phyloP scores from a whole-genome alignment of 768 basidiomycete species.

The Chlorophyllum brunneum region DNA sequence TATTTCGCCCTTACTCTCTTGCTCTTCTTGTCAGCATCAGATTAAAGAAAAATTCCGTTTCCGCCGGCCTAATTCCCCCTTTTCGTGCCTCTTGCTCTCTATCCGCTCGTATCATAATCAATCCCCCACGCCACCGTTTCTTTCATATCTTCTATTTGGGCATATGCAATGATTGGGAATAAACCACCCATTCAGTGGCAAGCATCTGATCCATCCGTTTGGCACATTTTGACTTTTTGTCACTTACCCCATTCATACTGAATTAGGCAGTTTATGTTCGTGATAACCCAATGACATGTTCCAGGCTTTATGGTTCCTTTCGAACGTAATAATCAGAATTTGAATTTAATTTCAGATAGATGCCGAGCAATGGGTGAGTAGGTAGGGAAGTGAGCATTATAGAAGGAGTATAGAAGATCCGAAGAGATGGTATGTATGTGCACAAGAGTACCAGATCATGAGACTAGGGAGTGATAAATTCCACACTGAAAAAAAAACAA shows the following conservation, averaged over 20 bases:
- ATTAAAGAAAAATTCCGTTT: background rate
- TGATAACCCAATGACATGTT: no score
- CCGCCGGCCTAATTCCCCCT: background rate
- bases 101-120: background rate
- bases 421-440: slow-evolving; percentile 10
- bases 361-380: background rate
- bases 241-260: background rate
- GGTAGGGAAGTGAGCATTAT: background rate
- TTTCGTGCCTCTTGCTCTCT: background rate
- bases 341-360: background rate
- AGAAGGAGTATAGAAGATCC: slow-evolving; percentile 5
- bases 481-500: background rate
- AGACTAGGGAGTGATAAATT: background rate
- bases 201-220: background rate
- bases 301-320: no score
- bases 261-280: no score
- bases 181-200: background rate
- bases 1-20: background rate
- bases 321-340: no score
- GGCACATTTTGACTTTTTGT: background rate
- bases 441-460: background rate
- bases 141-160: background rate
- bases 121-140: slow-evolving; percentile 2
- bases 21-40: background rate
- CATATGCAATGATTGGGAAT: background rate